phyloP scores from a whole-genome alignment of 2,329 filamentous ascomycete genomes.

The Curvularia lunata region DNA sequence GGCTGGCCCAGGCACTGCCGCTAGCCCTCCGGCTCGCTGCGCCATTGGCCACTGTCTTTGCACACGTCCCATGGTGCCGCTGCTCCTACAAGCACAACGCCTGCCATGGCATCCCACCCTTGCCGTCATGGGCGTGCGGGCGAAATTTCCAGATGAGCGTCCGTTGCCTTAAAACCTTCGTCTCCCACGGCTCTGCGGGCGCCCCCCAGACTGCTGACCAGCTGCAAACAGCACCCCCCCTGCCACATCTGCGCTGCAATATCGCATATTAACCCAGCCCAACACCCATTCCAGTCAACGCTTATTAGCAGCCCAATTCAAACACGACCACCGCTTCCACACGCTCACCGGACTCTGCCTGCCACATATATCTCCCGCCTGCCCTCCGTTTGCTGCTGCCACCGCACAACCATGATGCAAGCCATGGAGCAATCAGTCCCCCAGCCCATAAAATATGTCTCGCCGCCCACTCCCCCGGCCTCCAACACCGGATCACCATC shows the following conservation, averaged over 20 bases:
- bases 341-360: neutral
- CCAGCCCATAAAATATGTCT: slow-evolving; percentile 38
- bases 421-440: slow-evolving; percentile 39
- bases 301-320: slow-evolving; percentile 21
- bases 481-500: slow-evolving; percentile 38
- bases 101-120: slow-evolving; percentile 40
- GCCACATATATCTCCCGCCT: slow-evolving; percentile 2
- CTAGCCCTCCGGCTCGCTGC: slow-evolving; percentile 23
- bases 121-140: slow-evolving; percentile 39
- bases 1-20: slow-evolving; percentile 18
- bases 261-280: slow-evolving; percentile 33
- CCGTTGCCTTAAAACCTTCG: slow-evolving; percentile 30
- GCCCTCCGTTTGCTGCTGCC: slow-evolving; percentile 7
- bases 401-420: slow-evolving; percentile 42
- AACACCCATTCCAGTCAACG: slow-evolving; percentile 6
- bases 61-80: slow-evolving; percentile 36
- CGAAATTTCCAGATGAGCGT: slow-evolving; percentile 29
- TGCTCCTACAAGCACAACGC: slow-evolving; percentile 32
- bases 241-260: slow-evolving; percentile 34
- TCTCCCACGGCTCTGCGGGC: slow-evolving; percentile 27
- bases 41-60: slow-evolving; percentile 33
- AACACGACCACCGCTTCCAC: slow-evolving; percentile 1
- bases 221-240: slow-evolving; percentile 21
- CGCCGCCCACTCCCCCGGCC: slow-evolving; percentile 39
- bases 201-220: slow-evolving; percentile 33